Conservation (phyloP, 73 alveolate species). For the Tetrahymena malaccensis region DNA sequence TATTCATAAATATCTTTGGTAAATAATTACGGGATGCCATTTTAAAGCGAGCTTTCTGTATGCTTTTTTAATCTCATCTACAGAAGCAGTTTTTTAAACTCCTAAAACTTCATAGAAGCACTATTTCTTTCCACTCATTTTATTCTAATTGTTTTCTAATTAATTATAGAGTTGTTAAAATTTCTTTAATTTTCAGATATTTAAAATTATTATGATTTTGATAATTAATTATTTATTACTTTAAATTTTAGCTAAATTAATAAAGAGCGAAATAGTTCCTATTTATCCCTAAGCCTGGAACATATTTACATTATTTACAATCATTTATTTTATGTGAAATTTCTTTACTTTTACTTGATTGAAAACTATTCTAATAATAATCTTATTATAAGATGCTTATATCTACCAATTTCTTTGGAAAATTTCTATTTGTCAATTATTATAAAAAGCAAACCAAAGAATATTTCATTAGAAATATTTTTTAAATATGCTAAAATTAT, state of each 20-base stretch:
- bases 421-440: neutral
- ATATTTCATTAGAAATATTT: too few relatives aligned
- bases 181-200: neutral
- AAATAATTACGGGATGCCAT: slow-evolving; percentile 82
- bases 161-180: neutral
- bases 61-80: slow-evolving; percentile 71
- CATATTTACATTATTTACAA: neutral
- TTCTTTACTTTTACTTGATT: neutral
- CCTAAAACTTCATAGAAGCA: slow-evolving; percentile 87
- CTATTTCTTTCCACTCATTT: slow-evolving; percentile 45
- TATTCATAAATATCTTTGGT: too few relatives aligned
- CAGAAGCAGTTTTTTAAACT: slow-evolving; percentile 60
- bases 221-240: too few relatives aligned
- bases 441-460: neutral
- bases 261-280: neutral
- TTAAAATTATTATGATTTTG: too few relatives aligned
- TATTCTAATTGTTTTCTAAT: neutral
- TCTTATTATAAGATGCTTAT: too few relatives aligned
- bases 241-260: neutral
- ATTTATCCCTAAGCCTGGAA: neutral
- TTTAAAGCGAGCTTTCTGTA: slow-evolving; percentile 82
- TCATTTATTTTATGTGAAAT: neutral
- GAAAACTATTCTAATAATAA: neutral
- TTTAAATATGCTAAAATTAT: too few relatives aligned
- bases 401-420: neutral